Base-by-base conservation (phyloP, 257 asterid species). In the Solanum ossicruentum region DNA sequence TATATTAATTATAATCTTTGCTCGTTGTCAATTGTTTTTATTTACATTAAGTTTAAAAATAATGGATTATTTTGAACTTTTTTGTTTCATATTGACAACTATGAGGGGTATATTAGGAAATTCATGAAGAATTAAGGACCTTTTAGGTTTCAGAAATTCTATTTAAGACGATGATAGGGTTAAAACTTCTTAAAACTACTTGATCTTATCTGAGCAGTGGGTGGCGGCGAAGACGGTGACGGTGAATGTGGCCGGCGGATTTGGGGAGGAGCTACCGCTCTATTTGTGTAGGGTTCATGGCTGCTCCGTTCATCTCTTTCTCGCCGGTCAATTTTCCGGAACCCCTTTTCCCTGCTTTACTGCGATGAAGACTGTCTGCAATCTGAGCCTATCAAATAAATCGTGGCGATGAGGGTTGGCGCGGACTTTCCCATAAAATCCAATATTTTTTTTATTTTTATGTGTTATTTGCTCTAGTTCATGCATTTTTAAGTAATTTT, bases 331-430 rank as follows among this genome's bases (percentile, higher is more conserved):
- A 81, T 54, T 51, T n/a, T 26, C 77, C 4, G 17, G 39, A 36
- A 39, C 39, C 60, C 16, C 70, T 79, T 81, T 82, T 82, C 56
- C 91, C 72, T 85, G 87, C 84, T 87, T 77, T 78, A 66, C 87
- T 86, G 97, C 91, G 88, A 89, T 93, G 97, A 93, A 89, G 95
- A 92, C 93, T 93, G 95, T 92, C 90, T 75, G 97, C 95, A 23
- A 67, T 58, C 93, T 86, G 87, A 93, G 93, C 92, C 86, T 49
- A 72, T 73, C 81, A 12, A 21, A 45, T 73, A 26, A 77, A 49
- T 15, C 23, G 63, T 45, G 82, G 82, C 82, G 45, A 51, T 77
- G 82, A 77, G 1, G 82, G 82, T 52, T 69, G 26, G 43, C 15
- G 82, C 82, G 82, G 82, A 77, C 82, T 77, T 77, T 2, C 13